Conservation (phyloP, 2,329 filamentous ascomycete genomes). For the Beauveria pseudobassiana region DNA sequence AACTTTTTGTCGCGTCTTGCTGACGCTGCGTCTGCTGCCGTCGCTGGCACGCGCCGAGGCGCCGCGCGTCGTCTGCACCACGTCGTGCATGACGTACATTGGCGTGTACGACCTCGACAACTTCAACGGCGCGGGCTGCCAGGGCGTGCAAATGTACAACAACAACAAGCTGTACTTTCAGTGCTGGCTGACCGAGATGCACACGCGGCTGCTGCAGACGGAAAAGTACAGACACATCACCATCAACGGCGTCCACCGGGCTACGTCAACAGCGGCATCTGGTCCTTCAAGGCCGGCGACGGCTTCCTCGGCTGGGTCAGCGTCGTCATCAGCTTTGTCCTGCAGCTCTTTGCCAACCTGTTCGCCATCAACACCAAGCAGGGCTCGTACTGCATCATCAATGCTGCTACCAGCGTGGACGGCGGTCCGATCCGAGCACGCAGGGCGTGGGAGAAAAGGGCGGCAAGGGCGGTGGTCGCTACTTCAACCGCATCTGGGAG, state of each 20-base stretch:
- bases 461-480: conserved; percentile 9
- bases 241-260: conserved; percentile 25
- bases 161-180: conserved; percentile 29
- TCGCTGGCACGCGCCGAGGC: conserved; percentile 17
- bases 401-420: conserved; percentile 9
- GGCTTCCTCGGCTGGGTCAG: conserved; percentile 6
- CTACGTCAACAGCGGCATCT: conserved; percentile 23
- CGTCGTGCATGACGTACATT: conserved; percentile 22
- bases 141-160: conserved; percentile 16
- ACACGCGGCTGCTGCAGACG: conserved; percentile 17
- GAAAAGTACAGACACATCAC: conserved; percentile 20
- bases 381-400: conserved; percentile 11
- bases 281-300: conserved; percentile 15
- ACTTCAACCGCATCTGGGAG: conserved; percentile 14
- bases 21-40: conserved; percentile 22
- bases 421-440: conserved; percentile 4
- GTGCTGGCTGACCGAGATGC: conserved; percentile 24
- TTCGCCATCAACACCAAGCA: conserved; percentile 9
- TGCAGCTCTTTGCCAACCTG: conserved; percentile 3
- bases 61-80: conserved; percentile 24
- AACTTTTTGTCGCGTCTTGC: conserved; percentile 23
- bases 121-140: conserved; percentile 17
- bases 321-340: neutral
- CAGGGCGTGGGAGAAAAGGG: conserved; percentile 9
- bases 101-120: conserved; percentile 20